Evolutionary conservation across 2,329 filamentous ascomycete genomes (phyloP), one percentile per base, ranked within the genome.

Genomic region (Colletotrichum sp.): DNA sequence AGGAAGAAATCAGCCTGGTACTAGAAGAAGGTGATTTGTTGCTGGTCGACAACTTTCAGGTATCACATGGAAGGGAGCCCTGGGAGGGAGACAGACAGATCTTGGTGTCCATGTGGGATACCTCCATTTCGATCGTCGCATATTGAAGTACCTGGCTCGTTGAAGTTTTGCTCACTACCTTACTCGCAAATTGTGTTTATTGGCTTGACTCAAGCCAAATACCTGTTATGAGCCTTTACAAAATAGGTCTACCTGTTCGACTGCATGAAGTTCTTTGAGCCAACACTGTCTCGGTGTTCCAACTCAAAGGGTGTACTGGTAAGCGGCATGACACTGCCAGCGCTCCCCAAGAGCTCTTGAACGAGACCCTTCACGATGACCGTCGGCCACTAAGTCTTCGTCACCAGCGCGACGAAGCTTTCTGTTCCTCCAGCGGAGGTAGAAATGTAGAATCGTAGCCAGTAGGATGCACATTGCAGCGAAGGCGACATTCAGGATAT

Each of bases 1-100:
- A 72, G 36, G 78, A 79, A 44, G 78, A 79, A 57, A 78, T 78
- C 30, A 66, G 70, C 44, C n/a, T 78, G 3, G 36, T 34, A 2
- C 61, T 79, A 9, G 77, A 78, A 30, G 71, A 78, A 16, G 78
- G 77, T 5, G 76, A 79, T 52, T 34, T 78, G 3, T 34, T 79
- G 28, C 64, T 79, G 11, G 74, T 78, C 19, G 77, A 79, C 8
- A 79, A 79, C 61, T 78, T 77, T 52, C 77, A 76, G 48, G 77
- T 76, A 11, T 76, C 71, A 7, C 74, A 74, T n/a, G 74, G 74
- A 12, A 59, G 74, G 39, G 52, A 76, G 32, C 74, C 74, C 3
- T 76, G 71, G 71, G 74, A 76, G 22, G 74, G 74, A n/a, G 74
- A 76, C 25, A 65, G 74, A n/a, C 60, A 70, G 60, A 69, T 71